phyloP scores from a whole-genome alignment of 208 protist species.

The Tritrichomonas musculus region DNA sequence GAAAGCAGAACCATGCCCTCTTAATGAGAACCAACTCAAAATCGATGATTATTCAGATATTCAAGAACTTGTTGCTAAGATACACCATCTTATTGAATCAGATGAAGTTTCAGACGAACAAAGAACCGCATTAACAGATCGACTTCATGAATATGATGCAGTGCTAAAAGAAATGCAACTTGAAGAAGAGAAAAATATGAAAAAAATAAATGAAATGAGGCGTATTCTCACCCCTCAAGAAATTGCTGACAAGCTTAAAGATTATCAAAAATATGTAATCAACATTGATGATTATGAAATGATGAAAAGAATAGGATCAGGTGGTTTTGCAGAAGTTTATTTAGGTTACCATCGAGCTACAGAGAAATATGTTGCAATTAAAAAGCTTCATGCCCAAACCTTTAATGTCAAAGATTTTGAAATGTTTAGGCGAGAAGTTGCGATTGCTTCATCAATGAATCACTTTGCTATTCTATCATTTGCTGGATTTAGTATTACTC shows the following conservation, averaged over 20 bases:
- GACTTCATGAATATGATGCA: background rate
- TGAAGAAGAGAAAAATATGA: background rate
- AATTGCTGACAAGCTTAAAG: background rate
- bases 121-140: background rate
- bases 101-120: background rate
- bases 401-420: background rate
- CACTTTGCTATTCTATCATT: slow-evolving; percentile 1
- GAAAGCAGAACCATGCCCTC: background rate
- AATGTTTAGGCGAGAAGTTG: background rate
- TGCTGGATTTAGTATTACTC: background rate
- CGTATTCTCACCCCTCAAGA: background rate
- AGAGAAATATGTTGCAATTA: background rate
- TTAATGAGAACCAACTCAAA: background rate
- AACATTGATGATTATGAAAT: background rate
- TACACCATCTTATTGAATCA: background rate
- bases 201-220: background rate
- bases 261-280: background rate
- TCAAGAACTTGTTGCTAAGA: background rate
- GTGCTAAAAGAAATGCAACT: background rate
- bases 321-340: background rate
- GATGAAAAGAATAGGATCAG: background rate
- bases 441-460: background rate
- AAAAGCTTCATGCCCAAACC: background rate
- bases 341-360: background rate
- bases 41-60: background rate